Evolutionary conservation across 441 rosid species (phyloP).

Genomic region (Flueggea neowawraea): DNA sequence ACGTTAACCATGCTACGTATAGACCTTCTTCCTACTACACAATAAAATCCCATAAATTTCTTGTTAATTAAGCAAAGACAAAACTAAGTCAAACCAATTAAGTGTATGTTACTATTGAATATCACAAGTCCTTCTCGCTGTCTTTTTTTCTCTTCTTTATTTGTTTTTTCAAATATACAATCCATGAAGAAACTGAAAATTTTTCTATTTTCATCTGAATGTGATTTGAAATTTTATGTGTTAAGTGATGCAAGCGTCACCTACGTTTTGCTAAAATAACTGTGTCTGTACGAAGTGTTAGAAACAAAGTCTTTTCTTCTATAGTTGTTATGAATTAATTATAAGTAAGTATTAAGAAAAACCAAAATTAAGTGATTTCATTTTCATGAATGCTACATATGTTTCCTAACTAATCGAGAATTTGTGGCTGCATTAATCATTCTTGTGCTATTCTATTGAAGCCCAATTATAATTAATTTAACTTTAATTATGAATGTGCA

Average conservation of each 20-base stretch:
- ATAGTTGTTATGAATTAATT: slow-evolving; percentile 23
- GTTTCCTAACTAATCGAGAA: slow-evolving; percentile 43
- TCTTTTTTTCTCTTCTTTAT: not conserved
- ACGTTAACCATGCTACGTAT: slow-evolving; percentile 37
- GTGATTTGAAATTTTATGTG: too few species aligned
- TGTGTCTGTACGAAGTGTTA: slow-evolving; percentile 1
- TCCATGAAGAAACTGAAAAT: not conserved
- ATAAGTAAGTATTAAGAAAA: slow-evolving; percentile 41
- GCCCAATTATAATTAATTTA: too few species aligned
- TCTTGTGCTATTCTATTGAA: too few species aligned
- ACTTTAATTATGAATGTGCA: too few species aligned
- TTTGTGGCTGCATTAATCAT: too few species aligned
- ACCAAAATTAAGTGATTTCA: slow-evolving; percentile 47
- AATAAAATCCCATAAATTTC: slow-evolving; percentile 17
- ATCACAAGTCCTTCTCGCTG: slow-evolving; percentile 25
- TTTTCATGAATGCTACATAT: slow-evolving; percentile 36
- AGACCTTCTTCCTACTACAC: slow-evolving; percentile 21
- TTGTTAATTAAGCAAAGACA: slow-evolving; percentile 34
- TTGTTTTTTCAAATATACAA: not conserved
- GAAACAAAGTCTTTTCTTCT: slow-evolving; percentile 22
- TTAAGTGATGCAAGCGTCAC: slow-evolving; percentile 37
- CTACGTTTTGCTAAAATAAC: slow-evolving; percentile 6
- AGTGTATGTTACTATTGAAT: slow-evolving; percentile 17
- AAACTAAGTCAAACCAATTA: slow-evolving; percentile 28
- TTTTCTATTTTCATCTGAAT: too few species aligned